Conservation (phyloP, 805 yeast genomes). For the Sugiyamaella mastotermitis region DNA sequence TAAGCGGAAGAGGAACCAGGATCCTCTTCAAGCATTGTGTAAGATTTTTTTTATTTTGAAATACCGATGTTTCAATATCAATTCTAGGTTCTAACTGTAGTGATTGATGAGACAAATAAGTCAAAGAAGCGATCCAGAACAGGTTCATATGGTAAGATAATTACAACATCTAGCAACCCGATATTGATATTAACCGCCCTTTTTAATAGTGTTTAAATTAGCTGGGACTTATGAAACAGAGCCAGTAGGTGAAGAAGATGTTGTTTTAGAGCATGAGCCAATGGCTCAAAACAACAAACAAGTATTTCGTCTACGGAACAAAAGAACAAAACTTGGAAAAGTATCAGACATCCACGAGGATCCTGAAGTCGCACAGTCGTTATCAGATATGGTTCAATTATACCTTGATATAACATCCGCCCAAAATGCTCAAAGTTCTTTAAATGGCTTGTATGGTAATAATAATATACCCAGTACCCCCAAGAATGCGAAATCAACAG, state of each 20-base stretch:
- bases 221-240: slow-evolving; percentile 25
- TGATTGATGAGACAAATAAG: slow-evolving; percentile 10
- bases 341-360: slow-evolving; percentile 9
- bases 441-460: slow-evolving; percentile 2
- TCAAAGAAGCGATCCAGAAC: slow-evolving; percentile 21
- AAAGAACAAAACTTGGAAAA: slow-evolving; percentile 10
- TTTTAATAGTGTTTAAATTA: slow-evolving; percentile 25
- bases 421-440: slow-evolving; percentile 1
- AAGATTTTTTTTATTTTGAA: too few species aligned
- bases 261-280: slow-evolving; percentile 13
- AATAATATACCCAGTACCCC: slow-evolving; percentile 8
- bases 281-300: slow-evolving; percentile 10
- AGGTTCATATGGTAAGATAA: slow-evolving; percentile 16
- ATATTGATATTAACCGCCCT: not conserved
- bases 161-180: not conserved
- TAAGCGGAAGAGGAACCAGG: slow-evolving; percentile 81
- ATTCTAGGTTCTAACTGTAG: not conserved
- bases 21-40: slow-evolving; percentile 74
- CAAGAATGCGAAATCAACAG: too few species aligned
- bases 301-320: slow-evolving; percentile 10
- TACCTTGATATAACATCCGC: slow-evolving; percentile 43
- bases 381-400: slow-evolving; percentile 68
- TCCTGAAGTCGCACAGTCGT: slow-evolving; percentile 48
- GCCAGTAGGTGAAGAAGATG: slow-evolving; percentile 18
- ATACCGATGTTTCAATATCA: too few species aligned